Percentiles rank a stretch among this genome's conserved stretches.
These are phyloP conservation scores for Malus hybrid DNA, from an alignment of 331 rosid species.

Conservation along the genomic window DNA sequence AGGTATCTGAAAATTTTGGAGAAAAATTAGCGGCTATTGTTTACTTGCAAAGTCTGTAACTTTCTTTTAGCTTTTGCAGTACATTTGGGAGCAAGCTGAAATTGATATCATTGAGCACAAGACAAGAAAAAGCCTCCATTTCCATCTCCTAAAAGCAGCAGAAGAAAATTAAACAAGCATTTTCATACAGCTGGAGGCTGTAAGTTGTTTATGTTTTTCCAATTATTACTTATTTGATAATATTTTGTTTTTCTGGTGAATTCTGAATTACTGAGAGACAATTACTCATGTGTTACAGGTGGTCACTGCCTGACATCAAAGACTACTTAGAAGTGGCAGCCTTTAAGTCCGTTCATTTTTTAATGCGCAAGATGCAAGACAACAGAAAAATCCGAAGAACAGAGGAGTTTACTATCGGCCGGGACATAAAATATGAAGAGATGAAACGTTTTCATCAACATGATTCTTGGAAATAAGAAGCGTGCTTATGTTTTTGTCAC, in stretches of 20 bases:
- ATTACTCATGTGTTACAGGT: slow-evolving; percentile 36
- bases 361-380: slow-evolving; percentile 79
- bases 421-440: slow-evolving; percentile 71
- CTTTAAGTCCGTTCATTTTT: slow-evolving; percentile 68
- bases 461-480: slow-evolving; percentile 59
- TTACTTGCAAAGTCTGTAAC: neutral
- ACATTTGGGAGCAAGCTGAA: slow-evolving; percentile 29
- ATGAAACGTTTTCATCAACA: slow-evolving; percentile 56
- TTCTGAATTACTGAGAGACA: slow-evolving; percentile 7
- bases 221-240: neutral
- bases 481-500: slow-evolving; percentile 11
- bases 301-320: slow-evolving; percentile 89
- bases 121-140: slow-evolving; percentile 90
- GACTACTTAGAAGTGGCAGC: slow-evolving; percentile 92
- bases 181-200: slow-evolving; percentile 94
- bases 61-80: slow-evolving; percentile 31
- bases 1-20: too few relatives aligned
- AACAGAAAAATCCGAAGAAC: slow-evolving; percentile 38
- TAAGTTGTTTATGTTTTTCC: slow-evolving; percentile 33
- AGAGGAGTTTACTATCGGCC: slow-evolving; percentile 62
- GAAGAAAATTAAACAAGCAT: slow-evolving; percentile 72
- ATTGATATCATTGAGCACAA: slow-evolving; percentile 75
- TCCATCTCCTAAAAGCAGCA: slow-evolving; percentile 7
- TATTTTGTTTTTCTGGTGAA: slow-evolving; percentile 5
- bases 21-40: neutral